Evolutionary conservation across 495 filamentous ascomycete species (phyloP), one percentile per base, ranked within the genome.

Genomic region (Beverwykella pulmonaria): DNA sequence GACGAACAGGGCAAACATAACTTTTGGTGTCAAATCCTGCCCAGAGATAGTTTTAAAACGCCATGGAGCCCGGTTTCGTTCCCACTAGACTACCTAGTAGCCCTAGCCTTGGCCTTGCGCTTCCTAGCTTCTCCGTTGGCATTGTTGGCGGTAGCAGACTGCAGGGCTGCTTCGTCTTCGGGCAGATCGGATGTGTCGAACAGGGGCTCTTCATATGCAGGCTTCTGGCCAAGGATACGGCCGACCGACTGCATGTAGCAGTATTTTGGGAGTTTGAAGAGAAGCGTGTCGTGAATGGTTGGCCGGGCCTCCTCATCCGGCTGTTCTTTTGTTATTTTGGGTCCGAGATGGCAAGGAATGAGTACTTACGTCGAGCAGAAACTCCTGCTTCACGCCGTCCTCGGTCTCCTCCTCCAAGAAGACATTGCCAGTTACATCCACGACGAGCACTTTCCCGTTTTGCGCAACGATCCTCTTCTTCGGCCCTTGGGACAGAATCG

Each of bases 371-470:
- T 98, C 93, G 54, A 98, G 85, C 69, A 96, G 76, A 73, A 86
- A 95, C 74, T 98, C 92, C 54, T 88, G 83, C 14, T 82, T 83
- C 26, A 90, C 84, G 36, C 94, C 95, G 7, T 97, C 90, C 71
- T 93, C 92, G 29, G 89, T 89, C 69, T 90, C 87, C 66, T 96
- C 90, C 72, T 97, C 92, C 15, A 98, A 80, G 76, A 89, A 98
- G 25, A 98, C 94, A 73, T 95, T 92, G 7, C 94, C 94, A 19
- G 87, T 79, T 0, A 90, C 90, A 77, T 98, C 94, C 7, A 98
- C 94, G 64, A 98, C 89, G 41, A 98, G 76, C 0, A 94, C 82
- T 79, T 98, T 98, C 46, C 94, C 94, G 73, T 98, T 98, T 81
- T 96, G 89, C 1, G 92, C 93, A 26, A 92, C 84, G 20, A 98